Evolutionary conservation across 768 basidiomycete genomes (phyloP).

Genomic region (Tulasnella sp.): DNA sequence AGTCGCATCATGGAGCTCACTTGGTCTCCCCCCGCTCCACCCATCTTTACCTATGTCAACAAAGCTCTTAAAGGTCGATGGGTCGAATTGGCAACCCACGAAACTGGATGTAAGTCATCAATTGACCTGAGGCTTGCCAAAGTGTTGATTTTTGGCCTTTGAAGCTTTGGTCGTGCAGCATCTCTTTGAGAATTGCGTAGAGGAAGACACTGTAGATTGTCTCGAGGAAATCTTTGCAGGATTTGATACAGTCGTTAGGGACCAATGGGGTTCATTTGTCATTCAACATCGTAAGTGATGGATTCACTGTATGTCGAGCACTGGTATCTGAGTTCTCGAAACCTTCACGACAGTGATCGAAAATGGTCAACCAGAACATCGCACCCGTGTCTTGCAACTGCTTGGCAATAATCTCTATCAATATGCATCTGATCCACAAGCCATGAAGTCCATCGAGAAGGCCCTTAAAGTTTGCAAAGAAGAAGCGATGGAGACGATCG

Average conservation of each 20-base stretch:
- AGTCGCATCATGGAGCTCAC: slow-evolving; percentile 85
- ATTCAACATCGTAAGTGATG: slow-evolving; percentile 10
- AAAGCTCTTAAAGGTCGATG: slow-evolving; percentile 78
- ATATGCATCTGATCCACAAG: slow-evolving; percentile 71
- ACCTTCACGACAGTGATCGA: slow-evolving; percentile 47
- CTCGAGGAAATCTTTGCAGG: slow-evolving; percentile 18
- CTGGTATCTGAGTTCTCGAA: not conserved
- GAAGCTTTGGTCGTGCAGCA: slow-evolving; percentile 19
- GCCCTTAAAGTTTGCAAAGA: slow-evolving; percentile 72
- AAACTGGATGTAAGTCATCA: slow-evolving; percentile 56
- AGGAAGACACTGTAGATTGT: slow-evolving; percentile 17
- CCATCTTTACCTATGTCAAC: slow-evolving; percentile 81
- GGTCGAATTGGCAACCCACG: slow-evolving; percentile 80
- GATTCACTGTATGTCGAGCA: not conserved
- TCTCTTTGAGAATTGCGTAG: slow-evolving; percentile 20
- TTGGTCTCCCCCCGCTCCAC: slow-evolving; percentile 77
- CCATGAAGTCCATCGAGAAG: slow-evolving; percentile 77
- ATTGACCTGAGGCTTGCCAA: not conserved
- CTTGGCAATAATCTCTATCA: slow-evolving; percentile 63
- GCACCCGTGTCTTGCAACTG: slow-evolving; percentile 63
- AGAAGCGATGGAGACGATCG: slow-evolving; percentile 50
- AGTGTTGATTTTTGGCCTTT: not conserved
- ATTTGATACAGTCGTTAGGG: slow-evolving; percentile 69
- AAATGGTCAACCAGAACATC: slow-evolving; percentile 66
- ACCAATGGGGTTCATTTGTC: slow-evolving; percentile 72